Base-by-base conservation (phyloP, 2,329 filamentous ascomycete genomes). In the Graphium sp. region DNA sequence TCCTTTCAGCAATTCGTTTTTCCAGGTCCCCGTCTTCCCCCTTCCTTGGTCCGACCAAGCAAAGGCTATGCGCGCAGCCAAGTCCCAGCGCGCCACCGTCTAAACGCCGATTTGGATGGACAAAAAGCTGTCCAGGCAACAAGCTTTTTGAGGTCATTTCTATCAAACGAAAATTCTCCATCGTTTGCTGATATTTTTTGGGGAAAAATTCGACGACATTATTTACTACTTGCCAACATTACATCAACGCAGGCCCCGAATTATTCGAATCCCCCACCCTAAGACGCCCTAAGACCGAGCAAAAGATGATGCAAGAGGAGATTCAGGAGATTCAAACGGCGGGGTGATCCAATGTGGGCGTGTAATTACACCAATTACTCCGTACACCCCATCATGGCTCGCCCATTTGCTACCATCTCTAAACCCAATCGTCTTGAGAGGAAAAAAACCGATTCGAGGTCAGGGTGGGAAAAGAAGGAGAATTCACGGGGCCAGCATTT, bases 11-110 rank as follows among this genome's bases (percentile, higher is more conserved):
- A 75, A 75, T 56, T 74, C 68, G 17, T 93, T 93, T 73, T 89
- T 93, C 63, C 65, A 89, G 51, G 72, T 92, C 36, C 87, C 85
- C 29, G 84, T 94, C 37, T 75, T 79, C 43, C 84, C 93, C 63
- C 91, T 94, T 65, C 87, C 85, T 30, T 94, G 87, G 87, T 87
- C 80, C 21, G 76, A 79, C 43, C 48, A 45, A 34, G 41, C 44
- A 37, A 60, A 76, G 60, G 55, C 52, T 31, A 57, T 60, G 22
- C 58, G 57, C 29, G 30, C 28, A 20, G 33, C 32, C 29, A 34
- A 35, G 30, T 10, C 19, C 24, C 19, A 19, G 14, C 17, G 10
- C 16, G 22, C 25, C 23, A 25, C 29, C 18, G 29, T 20, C 23
- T 31, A 31, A 26, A 19, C 14, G 16, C 12, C 20, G 11, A 12